Evolutionary conservation across 2,329 filamentous ascomycete genomes (phyloP).

Genomic region (Trichoderma breve): DNA sequence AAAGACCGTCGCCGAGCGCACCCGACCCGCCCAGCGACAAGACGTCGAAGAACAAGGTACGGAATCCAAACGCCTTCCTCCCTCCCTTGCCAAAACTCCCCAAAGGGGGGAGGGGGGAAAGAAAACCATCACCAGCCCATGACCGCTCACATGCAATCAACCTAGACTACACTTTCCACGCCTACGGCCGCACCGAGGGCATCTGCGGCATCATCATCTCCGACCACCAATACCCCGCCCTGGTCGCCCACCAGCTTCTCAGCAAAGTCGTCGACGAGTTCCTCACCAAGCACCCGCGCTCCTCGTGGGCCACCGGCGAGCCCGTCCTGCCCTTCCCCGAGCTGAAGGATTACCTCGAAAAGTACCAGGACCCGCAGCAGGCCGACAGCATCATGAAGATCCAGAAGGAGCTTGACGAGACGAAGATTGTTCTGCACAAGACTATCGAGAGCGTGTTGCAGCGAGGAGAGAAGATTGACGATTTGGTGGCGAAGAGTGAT

Average conservation of each 20-base stretch:
- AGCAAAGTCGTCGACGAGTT: conserved; percentile 88
- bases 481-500: conserved; percentile 89
- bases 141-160: not conserved
- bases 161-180: conserved; percentile 70
- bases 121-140: not conserved
- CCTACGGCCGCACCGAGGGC: conserved; percentile 72
- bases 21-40: conserved; percentile 75
- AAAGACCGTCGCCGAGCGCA: conserved; percentile 84
- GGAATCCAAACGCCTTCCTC: conserved; percentile 18
- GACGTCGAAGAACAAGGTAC: conserved; percentile 79
- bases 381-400: conserved; percentile 94
- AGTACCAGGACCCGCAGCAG: conserved; percentile 82
- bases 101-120: not conserved
- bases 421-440: conserved; percentile 95
- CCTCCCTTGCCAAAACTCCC: not conserved
- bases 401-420: conserved; percentile 94
- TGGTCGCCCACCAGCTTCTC: conserved; percentile 83
- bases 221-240: conserved; percentile 69
- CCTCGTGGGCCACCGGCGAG: conserved; percentile 59
- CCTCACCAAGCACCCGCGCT: conserved; percentile 69
- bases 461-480: conserved; percentile 95
- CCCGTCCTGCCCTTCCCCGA: conserved; percentile 63
- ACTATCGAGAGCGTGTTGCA: conserved; percentile 86
- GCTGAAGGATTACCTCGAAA: conserved; percentile 70
- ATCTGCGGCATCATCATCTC: conserved; percentile 75